Evolutionary conservation across 495 filamentous ascomycete genomes (phyloP), one percentile per base, ranked within the genome.

Genomic region (Neurospora terricola): DNA sequence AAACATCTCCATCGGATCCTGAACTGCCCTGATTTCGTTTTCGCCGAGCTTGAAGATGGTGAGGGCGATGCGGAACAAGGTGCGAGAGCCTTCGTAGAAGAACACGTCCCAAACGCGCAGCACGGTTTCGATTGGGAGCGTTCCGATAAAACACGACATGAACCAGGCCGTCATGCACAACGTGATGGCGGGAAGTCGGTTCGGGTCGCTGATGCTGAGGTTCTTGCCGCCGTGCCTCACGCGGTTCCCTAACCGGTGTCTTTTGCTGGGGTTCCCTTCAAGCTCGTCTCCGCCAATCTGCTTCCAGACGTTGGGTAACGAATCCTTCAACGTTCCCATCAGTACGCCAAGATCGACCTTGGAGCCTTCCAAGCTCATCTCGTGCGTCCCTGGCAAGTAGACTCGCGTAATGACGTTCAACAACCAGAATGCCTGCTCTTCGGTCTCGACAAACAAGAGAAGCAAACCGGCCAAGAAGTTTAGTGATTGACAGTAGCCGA

Each of bases 81-180:
- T 97, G 76, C 94, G 94, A 48, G 91, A 93, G 34, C 96, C 96
- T 81, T 99, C 96, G 80, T 94, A 97, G 84, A 97, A 98, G 79
- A 98, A 93, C 6, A 91, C 87, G 75, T 99, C 96, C 96, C 96
- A 99, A 7, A 99, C 93, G 23, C 96, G 91, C 16, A 98, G 85
- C 1, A 92, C 93, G 45, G 91, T 91, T 79, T 99, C 96, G 75
- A 96, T 92, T 21, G 96, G 96, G 37, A 99, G 81, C 1, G 91
- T 97, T 42, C 94, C 94, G 80, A 98, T 95, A 81, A 96, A 98
- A 62, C 94, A 90, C 18, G 91, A 94, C 96, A 99, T 99, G 81
- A 99, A 96, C 96, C 96, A 99, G n/a, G 94, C 91, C 2, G 94
- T 97, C 77, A 94, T 91, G 73, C 94, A 95, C 2, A 99, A 87